Evolutionary conservation across 257 asterid species (phyloP), one percentile per base, ranked within the genome.

Genomic region (Eucommia ulmoides): DNA sequence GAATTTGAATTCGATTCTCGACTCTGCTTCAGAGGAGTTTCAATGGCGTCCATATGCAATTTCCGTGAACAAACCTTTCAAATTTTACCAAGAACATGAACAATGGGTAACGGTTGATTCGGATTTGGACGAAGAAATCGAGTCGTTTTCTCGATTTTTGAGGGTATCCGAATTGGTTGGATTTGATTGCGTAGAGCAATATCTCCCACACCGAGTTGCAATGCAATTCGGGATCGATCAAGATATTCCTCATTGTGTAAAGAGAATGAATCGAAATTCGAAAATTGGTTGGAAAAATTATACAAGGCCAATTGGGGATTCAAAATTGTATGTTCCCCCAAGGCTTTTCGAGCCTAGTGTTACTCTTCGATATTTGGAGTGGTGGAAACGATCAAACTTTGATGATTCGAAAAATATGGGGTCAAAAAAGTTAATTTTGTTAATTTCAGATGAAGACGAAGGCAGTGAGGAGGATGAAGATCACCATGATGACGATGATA

Each of bases 171-270:
- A 67, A 51, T 64, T 72, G 21, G 75, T 55, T 12, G 62, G 86
- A 21, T 18, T 67, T 17, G 60, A 44, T 21, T 67, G 74, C 55
- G 51, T 69, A 26, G 67, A 73, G 22, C 70, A 59, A 23, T 72
- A 79, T 53, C 53, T 57, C 29, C 81, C 83, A 2, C 77, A 79
- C 47, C 71, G 81, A 3, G 88, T 72, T 15, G 65, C 79, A 0
- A 67, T 49, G 83, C 88, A 79, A 8, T 72, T 79, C 38, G 76
- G 67, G 8, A 12, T 62, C 49, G 81, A 75, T 67, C 83, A 75
- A 51, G 83, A 68, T 22, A 33, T 74, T 21, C 80, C 76, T 0
- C 61, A 54, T 8, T 22, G 3, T 7, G 65, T 60, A 24, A 46
- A 24, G 1, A 56, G 51, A 22, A 60, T 45, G 22, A 24, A 41